A percentile compares a stretch with the other conserved stretches of the same genome.
phyloP scores from a whole-genome alignment of 2,329 filamentous ascomycete species.

The Colletotrichum scovillei region DNA sequence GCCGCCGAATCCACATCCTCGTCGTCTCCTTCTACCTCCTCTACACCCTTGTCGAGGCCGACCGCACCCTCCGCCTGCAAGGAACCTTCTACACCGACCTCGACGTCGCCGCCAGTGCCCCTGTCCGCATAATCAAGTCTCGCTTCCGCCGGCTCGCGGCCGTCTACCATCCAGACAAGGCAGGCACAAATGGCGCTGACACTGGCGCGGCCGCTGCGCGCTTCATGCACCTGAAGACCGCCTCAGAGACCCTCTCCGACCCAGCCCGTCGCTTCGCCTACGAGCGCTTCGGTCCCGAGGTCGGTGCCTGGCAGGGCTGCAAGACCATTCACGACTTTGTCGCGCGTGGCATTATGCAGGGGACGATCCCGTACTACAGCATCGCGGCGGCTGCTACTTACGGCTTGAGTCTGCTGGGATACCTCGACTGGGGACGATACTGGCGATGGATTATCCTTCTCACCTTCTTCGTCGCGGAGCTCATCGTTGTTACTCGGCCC shows the following conservation, averaged over 20 bases:
- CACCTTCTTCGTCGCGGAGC: slow-evolving; percentile 66
- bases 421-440: slow-evolving; percentile 74
- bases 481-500: slow-evolving; percentile 66
- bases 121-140: slow-evolving; percentile 78
- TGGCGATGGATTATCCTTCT: slow-evolving; percentile 72
- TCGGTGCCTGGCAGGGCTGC: slow-evolving; percentile 74
- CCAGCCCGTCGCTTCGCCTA: slow-evolving; percentile 86
- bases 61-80: slow-evolving; percentile 78
- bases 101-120: slow-evolving; percentile 74
- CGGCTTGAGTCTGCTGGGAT: slow-evolving; percentile 71
- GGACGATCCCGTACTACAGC: slow-evolving; percentile 70
- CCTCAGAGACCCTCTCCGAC: slow-evolving; percentile 84
- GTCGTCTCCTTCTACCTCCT: slow-evolving; percentile 87
- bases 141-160: slow-evolving; percentile 83
- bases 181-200: slow-evolving; percentile 49
- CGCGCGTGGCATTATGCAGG: slow-evolving; percentile 69
- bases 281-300: slow-evolving; percentile 84
- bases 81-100: slow-evolving; percentile 86
- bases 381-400: slow-evolving; percentile 69
- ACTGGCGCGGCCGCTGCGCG: slow-evolving; percentile 53
- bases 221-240: slow-evolving; percentile 87
- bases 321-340: slow-evolving; percentile 80
- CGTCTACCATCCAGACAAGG: slow-evolving; percentile 87
- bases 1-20: slow-evolving; percentile 83
- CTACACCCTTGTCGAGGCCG: slow-evolving; percentile 93